These are phyloP conservation scores for Puccinia coronata DNA, from an alignment of 1,284 basidiomycete species.

Conservation along the genomic window DNA sequence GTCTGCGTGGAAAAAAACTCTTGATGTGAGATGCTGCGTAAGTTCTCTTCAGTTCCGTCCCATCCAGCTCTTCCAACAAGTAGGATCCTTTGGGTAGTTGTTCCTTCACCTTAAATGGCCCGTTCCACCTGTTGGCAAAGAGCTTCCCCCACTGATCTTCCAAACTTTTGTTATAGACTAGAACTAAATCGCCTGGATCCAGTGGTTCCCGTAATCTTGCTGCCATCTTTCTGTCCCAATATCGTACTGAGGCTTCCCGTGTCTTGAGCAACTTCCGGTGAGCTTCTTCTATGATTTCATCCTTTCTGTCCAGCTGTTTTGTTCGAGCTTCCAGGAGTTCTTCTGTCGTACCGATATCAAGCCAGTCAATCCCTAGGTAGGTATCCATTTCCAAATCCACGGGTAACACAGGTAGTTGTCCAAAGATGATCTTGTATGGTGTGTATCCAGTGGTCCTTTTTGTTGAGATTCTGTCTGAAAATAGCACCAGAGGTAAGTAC, in stretches of 20 bases:
- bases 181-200: background rate
- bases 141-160: slow-evolving; percentile 34
- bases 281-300: slow-evolving; percentile 3
- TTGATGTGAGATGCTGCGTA: slow-evolving; percentile 17
- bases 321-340: slow-evolving; percentile 9
- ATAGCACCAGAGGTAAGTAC: slow-evolving; percentile 7
- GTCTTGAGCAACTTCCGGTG: background rate
- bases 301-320: background rate
- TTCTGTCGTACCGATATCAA: background rate
- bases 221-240: background rate
- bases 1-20: slow-evolving; percentile 16
- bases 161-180: background rate
- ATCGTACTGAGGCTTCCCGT: background rate
- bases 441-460: background rate
- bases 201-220: background rate
- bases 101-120: background rate
- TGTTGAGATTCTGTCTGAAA: background rate
- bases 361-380: slow-evolving; percentile 9
- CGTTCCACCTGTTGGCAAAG: slow-evolving; percentile 22
- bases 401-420: background rate
- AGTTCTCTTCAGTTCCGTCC: background rate
- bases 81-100: background rate
- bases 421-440: background rate
- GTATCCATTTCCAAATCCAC: slow-evolving; percentile 8
- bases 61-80: slow-evolving; percentile 18